These are phyloP conservation scores for Silene conica DNA, from an alignment of 148 eudicot species.

Conservation along the genomic window DNA sequence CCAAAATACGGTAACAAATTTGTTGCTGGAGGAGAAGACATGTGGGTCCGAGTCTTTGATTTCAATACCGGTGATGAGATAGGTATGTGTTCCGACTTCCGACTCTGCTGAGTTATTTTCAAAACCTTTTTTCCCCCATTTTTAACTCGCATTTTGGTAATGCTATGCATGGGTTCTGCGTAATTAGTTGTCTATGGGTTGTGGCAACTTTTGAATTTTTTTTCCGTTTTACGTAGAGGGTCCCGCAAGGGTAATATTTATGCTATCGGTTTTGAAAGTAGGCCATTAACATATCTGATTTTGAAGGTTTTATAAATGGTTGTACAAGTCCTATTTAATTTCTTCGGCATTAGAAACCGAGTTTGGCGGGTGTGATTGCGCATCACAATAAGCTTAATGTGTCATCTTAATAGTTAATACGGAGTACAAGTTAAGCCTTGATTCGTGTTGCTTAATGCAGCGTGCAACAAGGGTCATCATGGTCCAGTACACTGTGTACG, in stretches of 20 bases:
- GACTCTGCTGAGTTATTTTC: not conserved
- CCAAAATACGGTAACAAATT: slow-evolving; percentile 86
- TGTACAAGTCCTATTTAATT: not conserved
- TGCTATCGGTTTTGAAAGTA: no score
- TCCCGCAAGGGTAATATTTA: no score
- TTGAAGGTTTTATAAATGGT: no score
- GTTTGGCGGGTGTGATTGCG: not conserved
- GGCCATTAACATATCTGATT: no score
- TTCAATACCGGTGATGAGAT: slow-evolving; percentile 80
- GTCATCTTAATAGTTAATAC: not conserved
- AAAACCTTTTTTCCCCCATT: not conserved
- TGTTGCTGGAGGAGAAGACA: slow-evolving; percentile 92
- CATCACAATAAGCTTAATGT: not conserved
- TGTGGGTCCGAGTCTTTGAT: slow-evolving; percentile 90
- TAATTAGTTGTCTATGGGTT: no score
- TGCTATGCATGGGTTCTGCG: no score
- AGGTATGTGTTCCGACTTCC: slow-evolving; percentile 43
- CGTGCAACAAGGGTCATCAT: slow-evolving; percentile 98
- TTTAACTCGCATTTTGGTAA: not conserved
- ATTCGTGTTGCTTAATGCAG: slow-evolving; percentile 31
- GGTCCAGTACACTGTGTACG: slow-evolving; percentile 97
- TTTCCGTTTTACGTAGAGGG: no score
- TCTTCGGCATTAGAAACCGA: not conserved
- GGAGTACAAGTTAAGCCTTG: no score
- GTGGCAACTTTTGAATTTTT: not conserved